Evolutionary conservation across 371 early-diverging fungal species (phyloP).

Genomic region (Capniomyces stellatus): DNA sequence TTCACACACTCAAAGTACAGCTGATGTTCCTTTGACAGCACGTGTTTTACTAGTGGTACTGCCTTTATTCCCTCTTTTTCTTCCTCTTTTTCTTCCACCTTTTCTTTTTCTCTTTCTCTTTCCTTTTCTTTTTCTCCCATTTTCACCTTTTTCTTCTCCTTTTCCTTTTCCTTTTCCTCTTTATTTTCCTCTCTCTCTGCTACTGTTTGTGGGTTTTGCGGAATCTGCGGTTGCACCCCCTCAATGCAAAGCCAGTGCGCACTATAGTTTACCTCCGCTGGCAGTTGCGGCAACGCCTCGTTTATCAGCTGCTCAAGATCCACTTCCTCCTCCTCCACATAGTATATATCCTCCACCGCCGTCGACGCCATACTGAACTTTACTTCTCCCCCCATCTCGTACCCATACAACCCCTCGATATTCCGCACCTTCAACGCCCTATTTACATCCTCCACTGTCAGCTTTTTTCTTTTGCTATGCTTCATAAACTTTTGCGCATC

Average conservation of each 20-base stretch:
- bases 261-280: conserved; percentile 69
- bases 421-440: conserved; percentile 88
- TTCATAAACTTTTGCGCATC: conserved; percentile 98
- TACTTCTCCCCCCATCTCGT: conserved; percentile 53
- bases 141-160: conserved; percentile 5
- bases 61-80: too few species aligned
- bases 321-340: conserved; percentile 92
- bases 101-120: conserved; percentile 1
- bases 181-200: conserved; percentile 9
- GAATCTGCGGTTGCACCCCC: conserved; percentile 97
- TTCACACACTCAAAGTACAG: conserved; percentile 94
- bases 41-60: conserved; percentile 75
- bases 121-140: conserved; percentile 6
- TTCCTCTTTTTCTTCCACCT: too few species aligned
- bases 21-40: conserved; percentile 88
- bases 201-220: conserved; percentile 87
- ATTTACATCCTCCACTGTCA: conserved; percentile 88
- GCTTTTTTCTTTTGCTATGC: conserved; percentile 74
- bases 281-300: conserved; percentile 85
- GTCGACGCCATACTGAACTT: conserved; percentile 51
- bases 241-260: conserved; percentile 82
- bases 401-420: conserved; percentile 90
- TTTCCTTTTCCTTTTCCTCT: background rate
- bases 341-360: conserved; percentile 58
- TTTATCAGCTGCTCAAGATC: conserved; percentile 87